phyloP scores from a whole-genome alignment of 2,329 filamentous ascomycete genomes.

The Acrodontium crateriforme region DNA sequence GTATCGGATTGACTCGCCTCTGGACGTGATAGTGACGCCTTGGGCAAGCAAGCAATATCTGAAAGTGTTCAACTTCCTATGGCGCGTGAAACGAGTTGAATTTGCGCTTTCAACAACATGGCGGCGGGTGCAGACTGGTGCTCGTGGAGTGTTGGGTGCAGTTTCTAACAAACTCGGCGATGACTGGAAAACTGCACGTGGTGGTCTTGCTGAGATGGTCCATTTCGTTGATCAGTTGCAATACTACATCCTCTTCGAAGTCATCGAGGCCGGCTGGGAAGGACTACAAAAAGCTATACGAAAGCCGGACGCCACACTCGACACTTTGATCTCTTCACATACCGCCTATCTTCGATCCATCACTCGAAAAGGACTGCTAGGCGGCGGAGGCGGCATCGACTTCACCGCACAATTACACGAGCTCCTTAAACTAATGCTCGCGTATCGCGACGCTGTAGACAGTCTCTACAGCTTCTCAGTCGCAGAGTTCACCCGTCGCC shows the following conservation, averaged over 20 bases:
- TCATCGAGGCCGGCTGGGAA: constrained; percentile 93
- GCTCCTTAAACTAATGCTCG: constrained; percentile 83
- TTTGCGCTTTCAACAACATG: constrained; percentile 84
- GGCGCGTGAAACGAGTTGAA: constrained; percentile 95
- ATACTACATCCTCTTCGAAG: constrained; percentile 97
- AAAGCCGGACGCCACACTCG: constrained; percentile 69
- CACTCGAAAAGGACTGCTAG: constrained; percentile 87
- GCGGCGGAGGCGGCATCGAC: constrained; percentile 45
- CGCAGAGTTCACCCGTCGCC: constrained; percentile 82
- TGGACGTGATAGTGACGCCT: constrained; percentile 92
- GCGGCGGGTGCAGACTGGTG: constrained; percentile 90
- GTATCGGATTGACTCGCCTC: constrained; percentile 92
- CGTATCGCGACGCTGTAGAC: constrained; percentile 85
- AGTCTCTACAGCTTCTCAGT: constrained; percentile 90
- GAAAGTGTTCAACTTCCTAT: constrained; percentile 98
- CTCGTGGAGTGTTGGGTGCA: constrained; percentile 74
- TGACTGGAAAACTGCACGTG: constrained; percentile 83
- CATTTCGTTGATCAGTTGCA: constrained; percentile 95
- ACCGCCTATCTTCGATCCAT: constrained; percentile 83
- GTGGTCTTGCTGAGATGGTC: constrained; percentile 90
- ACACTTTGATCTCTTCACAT: constrained; percentile 88
- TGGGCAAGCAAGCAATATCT: constrained; percentile 94
- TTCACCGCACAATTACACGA: constrained; percentile 89
- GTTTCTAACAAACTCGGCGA: constrained; percentile 45
- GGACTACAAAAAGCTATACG: constrained; percentile 71